These are phyloP conservation scores for Vitellaria paradoxa DNA, from an alignment of 179 eudicot genomes.

Conservation along the genomic window DNA sequence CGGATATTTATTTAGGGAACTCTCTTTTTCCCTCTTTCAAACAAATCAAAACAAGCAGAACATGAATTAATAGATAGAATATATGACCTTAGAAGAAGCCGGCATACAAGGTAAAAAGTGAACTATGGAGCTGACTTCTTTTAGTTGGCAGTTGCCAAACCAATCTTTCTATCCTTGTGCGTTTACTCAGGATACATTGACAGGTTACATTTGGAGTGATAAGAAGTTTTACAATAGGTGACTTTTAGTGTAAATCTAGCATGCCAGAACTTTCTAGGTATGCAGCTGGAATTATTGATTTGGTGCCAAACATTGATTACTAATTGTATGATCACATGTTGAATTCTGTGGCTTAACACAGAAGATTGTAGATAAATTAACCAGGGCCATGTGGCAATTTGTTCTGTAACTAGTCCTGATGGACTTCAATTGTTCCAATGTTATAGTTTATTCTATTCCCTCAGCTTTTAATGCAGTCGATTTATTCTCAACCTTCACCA, in stretches of 20 bases:
- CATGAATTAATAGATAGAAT: neutral
- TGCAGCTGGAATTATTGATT: neutral
- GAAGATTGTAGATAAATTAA: neutral
- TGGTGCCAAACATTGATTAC: neutral
- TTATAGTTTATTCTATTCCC: neutral
- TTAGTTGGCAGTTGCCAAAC: neutral
- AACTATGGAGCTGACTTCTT: neutral
- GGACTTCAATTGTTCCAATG: neutral
- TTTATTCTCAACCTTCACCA: slow-evolving; percentile 1
- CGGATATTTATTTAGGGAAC: too few relatives aligned
- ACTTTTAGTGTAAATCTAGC: neutral
- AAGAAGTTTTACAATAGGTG: neutral
- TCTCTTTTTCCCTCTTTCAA: too few relatives aligned
- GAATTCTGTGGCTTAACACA: neutral
- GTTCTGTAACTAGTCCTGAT: neutral
- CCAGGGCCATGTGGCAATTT: neutral
- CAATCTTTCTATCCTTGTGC: slow-evolving; percentile 1
- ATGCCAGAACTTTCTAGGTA: neutral
- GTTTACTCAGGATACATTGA: neutral
- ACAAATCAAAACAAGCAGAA: neutral
- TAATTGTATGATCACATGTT: neutral
- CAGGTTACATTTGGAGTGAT: neutral
- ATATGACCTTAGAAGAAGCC: neutral
- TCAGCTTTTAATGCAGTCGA: neutral
- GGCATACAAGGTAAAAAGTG: neutral